Conservation (phyloP, 75 land plant genomes). For the Larix kaempferi region DNA sequence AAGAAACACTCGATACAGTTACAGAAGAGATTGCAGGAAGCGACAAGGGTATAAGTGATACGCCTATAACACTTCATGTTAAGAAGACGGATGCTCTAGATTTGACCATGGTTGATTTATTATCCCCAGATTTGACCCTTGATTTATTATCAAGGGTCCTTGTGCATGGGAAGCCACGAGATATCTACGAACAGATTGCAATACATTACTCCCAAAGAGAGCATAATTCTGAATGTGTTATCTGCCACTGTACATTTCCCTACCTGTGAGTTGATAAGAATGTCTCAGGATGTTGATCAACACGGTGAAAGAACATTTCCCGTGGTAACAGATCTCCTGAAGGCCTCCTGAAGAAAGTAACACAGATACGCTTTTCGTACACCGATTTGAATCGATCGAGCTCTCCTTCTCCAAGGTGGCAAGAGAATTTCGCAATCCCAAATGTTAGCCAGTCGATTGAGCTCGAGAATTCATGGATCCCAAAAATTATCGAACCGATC, state of each 20-base stretch:
- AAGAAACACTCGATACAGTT: constrained; percentile 14
- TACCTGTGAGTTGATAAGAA: constrained; percentile 61
- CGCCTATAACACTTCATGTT: constrained; percentile 45
- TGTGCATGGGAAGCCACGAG: constrained; percentile 54
- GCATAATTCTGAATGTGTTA: constrained; percentile 60
- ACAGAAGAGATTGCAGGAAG: constrained; percentile 42
- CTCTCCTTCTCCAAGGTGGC: too few relatives aligned
- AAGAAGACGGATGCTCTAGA: constrained; percentile 42
- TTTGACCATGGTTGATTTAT: constrained; percentile 64
- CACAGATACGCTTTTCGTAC: too few relatives aligned
- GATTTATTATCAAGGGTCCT: constrained; percentile 64
- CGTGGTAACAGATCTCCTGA: constrained; percentile 15
- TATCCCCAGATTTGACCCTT: too few relatives aligned
- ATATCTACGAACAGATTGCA: constrained; percentile 54
- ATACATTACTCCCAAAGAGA: constrained; percentile 49
- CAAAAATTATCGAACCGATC: too few relatives aligned
- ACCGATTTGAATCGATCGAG: too few relatives aligned
- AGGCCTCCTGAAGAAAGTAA: constrained; percentile 41
- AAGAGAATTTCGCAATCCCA: too few relatives aligned
- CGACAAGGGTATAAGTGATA: constrained; percentile 40
- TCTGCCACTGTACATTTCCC: constrained; percentile 62
- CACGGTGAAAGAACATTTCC: constrained; percentile 49
- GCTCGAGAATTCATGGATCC: too few relatives aligned
- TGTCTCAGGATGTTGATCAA: constrained; percentile 56
- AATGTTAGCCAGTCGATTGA: too few relatives aligned